Percentiles rank a stretch among this genome's conserved stretches.
phyloP scores from a whole-genome alignment of 179 eudicot genomes.

The Actinidia chinensis region DNA sequence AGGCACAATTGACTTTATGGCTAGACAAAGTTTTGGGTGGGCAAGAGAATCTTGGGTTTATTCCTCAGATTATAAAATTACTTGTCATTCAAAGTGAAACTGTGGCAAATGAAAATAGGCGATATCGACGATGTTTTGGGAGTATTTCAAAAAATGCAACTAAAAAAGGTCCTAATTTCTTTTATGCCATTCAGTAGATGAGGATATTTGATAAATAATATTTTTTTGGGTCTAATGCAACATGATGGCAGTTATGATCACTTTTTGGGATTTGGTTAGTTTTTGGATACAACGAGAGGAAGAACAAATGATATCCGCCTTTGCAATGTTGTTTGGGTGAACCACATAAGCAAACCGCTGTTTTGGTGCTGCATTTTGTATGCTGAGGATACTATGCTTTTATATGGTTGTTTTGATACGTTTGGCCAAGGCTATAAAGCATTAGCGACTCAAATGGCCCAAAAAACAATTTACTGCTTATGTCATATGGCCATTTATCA shows the following conservation, averaged over 20 bases:
- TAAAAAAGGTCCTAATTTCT: not conserved
- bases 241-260: not conserved
- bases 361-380: not conserved
- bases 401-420: slow-evolving; percentile 23
- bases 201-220: not conserved
- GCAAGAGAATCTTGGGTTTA: slow-evolving; percentile 3
- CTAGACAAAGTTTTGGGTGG: slow-evolving; percentile 2
- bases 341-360: not conserved
- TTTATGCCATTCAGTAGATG: not conserved
- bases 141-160: not conserved
- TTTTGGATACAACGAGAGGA: not conserved
- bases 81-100: too few relatives aligned
- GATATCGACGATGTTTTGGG: too few relatives aligned
- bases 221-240: not conserved
- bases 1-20: not conserved
- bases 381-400: not conserved
- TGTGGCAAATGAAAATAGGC: too few relatives aligned
- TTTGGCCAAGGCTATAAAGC: slow-evolving; percentile 12
- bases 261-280: not conserved
- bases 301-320: not conserved
- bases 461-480: slow-evolving; percentile 12
- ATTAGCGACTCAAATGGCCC: not conserved
- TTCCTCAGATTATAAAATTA: slow-evolving; percentile 16
- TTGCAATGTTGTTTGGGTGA: not conserved
- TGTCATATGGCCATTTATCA: slow-evolving; percentile 20